A percentile compares a stretch with the other conserved stretches of the same genome.
Evolutionary conservation across 202 grass and related monocot species (phyloP).

Genomic region (Carex arenaria): DNA sequence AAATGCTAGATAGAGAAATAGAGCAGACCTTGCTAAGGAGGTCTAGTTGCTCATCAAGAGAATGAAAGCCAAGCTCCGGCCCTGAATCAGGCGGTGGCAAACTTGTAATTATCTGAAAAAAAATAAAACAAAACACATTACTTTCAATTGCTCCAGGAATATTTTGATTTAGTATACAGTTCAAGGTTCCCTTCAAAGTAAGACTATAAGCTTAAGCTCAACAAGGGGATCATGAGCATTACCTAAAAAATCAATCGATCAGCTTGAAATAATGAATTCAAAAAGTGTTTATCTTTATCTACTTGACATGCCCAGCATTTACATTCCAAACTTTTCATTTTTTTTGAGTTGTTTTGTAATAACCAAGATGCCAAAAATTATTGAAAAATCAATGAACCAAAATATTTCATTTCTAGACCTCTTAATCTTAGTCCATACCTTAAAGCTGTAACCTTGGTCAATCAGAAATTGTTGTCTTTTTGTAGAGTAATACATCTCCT

Average conservation of each 20-base stretch:
- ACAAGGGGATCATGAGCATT: too few relatives aligned
- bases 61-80: conserved; percentile 53
- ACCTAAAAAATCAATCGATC: neutral
- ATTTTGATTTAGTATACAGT: too few relatives aligned
- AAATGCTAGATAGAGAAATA: neutral
- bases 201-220: too few relatives aligned
- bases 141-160: too few relatives aligned
- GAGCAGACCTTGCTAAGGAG: conserved; percentile 51
- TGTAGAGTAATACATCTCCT: conserved; percentile 99
- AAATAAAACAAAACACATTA: neutral
- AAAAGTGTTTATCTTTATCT: neutral
- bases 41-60: conserved; percentile 65
- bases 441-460: conserved; percentile 99
- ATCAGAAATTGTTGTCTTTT: conserved; percentile 99
- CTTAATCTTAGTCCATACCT: conserved; percentile 41
- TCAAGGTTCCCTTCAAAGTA: too few relatives aligned
- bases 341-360: neutral
- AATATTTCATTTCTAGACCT: neutral
- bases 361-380: neutral
- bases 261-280: neutral
- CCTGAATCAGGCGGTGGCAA: conserved; percentile 54
- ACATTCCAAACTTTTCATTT: neutral
- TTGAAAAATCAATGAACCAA: neutral
- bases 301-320: neutral
- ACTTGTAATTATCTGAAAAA: conserved; percentile 79